phyloP scores from a whole-genome alignment of 2,329 filamentous ascomycete species.

The Drechslerella coelobrocha region DNA sequence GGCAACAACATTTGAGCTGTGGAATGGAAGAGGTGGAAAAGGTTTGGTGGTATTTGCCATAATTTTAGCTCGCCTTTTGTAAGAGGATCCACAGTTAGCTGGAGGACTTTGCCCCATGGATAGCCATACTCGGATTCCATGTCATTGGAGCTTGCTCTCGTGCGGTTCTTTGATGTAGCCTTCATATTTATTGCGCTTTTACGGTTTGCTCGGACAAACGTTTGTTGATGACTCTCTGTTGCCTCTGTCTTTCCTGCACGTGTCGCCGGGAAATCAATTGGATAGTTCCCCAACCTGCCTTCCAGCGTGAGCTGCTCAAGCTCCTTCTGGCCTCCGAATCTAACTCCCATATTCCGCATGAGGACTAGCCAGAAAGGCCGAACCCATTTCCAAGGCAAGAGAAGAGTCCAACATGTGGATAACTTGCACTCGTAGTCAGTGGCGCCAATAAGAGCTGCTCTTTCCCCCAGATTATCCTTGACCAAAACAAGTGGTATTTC shows the following conservation, averaged over 20 bases:
- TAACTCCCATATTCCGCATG: conserved; percentile 79
- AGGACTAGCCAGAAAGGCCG: conserved; percentile 83
- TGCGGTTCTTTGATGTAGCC: background rate
- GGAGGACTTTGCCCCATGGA: conserved; percentile 29
- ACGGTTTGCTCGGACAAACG: background rate
- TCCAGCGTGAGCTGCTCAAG: conserved; percentile 82
- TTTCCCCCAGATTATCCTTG: conserved; percentile 69
- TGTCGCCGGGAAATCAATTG: conserved; percentile 81
- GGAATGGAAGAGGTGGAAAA: conserved; percentile 6
- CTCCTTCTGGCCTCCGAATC: conserved; percentile 82
- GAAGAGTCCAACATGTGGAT: conserved; percentile 75
- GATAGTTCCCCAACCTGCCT: conserved; percentile 79
- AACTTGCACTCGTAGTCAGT: conserved; percentile 77
- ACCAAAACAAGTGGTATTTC: conserved; percentile 75
- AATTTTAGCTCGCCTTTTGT: background rate
- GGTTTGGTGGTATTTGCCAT: conserved; percentile 25
- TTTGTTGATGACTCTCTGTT: conserved; percentile 59
- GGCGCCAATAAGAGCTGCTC: conserved; percentile 66
- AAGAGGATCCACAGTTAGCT: background rate
- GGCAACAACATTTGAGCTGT: conserved; percentile 5
- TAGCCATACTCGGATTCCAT: conserved; percentile 14
- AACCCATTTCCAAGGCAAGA: conserved; percentile 91
- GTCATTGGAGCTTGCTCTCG: background rate
- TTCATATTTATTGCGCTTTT: conserved; percentile 30
- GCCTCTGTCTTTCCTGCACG: conserved; percentile 81